Base-by-base conservation (phyloP, 352 stramenopile species). In the Globisporangium perplexum region DNA sequence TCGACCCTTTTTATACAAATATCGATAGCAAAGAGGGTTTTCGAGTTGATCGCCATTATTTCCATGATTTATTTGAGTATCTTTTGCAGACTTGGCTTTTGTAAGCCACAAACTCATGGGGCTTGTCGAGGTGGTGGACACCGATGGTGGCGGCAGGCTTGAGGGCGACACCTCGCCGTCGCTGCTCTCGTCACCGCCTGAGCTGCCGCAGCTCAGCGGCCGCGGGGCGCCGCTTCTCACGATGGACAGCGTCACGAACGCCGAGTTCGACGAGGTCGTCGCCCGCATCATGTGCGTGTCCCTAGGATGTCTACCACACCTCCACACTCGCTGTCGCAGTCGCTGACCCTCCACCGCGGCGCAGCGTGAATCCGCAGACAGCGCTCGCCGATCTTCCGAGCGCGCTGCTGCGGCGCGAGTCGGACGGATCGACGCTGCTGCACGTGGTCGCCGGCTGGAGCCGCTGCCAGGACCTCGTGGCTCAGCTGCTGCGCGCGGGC, bases 371-470 rank as follows among this genome's bases (percentile, higher is more conserved):
- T 24, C 62, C 72, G 7, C 50, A 73, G 41, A 33, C 53, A 3
- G 69, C 64, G n/a, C 53, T 75, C 23, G 63, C 70, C 12, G 51
- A 62, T 5, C 42, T 77, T 22, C 38, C 56, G 4, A 72, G 53
- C 43, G 35, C 59, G 20, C 59, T 66, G 23, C 50, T 82, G 30
- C 57, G 57, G 5, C 63, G 69, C 49, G 61, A 72, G 28, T 62
- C 64, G 22, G 74, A 86, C 50, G 72, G 70, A 10, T 83, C 67
- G 10, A 84, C 74, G 59, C 59, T 86, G 49, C 56, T 84, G 50
- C 72, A 88, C 43, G 70, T 86, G 18, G 59, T 88, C 35, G 65
- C 73, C 0, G 72, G 70, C 7, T 81, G 77, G 68, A 71, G 66
- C 44, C 69, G 80, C 51, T 80, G 64, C 45, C 65, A 81, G 35